These are phyloP conservation scores for Neolecta irregularis DNA, from an alignment of 1,139 yeast genomes.

Conservation along the genomic window DNA sequence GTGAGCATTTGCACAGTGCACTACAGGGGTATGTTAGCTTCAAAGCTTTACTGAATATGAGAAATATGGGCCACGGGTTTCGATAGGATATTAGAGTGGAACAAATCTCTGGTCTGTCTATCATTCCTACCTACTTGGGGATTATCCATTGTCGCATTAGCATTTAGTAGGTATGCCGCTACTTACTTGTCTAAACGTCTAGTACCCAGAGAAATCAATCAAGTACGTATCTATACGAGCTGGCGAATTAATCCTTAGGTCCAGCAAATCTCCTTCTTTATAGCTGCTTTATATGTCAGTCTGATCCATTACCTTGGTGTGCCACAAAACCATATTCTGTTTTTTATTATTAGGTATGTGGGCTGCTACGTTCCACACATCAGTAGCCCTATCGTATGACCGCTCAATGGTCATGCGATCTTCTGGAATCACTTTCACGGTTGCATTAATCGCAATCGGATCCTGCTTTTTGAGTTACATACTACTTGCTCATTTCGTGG, in stretches of 20 bases:
- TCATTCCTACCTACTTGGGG: neutral
- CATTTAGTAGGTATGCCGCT: constrained; percentile 5
- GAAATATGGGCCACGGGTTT: too few relatives aligned
- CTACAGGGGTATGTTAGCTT: too few relatives aligned
- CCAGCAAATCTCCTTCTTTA: constrained; percentile 6
- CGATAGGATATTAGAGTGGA: too few relatives aligned
- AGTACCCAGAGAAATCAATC: too few relatives aligned
- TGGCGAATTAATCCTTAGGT: constrained; percentile 1
- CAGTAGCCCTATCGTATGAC: neutral
- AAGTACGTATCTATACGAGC: constrained; percentile 7
- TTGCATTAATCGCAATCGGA: constrained; percentile 5
- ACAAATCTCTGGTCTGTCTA: neutral
- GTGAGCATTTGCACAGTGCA: too few relatives aligned
- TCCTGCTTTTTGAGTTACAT: constrained; percentile 7
- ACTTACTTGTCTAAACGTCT: constrained; percentile 5
- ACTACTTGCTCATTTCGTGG: constrained; percentile 5
- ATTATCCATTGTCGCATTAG: neutral
- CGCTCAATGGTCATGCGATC: neutral
- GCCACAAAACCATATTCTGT: too few relatives aligned
- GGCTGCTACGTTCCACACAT: constrained; percentile 8
- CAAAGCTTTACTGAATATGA: too few relatives aligned
- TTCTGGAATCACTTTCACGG: constrained; percentile 4
- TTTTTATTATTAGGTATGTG: too few relatives aligned
- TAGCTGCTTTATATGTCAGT: constrained; percentile 6
- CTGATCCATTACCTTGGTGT: constrained; percentile 7